A percentile compares a stretch with the other conserved stretches of the same genome.
Conservation (phyloP, 164 flowering plant species). For the Sextonia rubra region DNA sequence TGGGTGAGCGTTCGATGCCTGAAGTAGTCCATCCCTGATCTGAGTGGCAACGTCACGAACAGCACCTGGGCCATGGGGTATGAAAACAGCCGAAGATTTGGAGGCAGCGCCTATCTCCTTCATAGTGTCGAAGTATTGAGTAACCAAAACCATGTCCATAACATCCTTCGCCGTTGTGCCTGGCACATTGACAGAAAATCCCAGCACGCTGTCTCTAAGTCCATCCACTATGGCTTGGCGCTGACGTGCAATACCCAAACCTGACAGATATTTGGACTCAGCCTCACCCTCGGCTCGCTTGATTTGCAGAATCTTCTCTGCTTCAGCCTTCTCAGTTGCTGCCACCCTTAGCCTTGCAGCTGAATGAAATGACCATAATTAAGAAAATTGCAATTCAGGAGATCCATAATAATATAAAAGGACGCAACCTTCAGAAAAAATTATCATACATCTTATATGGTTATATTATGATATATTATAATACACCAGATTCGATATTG, state of each 20-base stretch:
- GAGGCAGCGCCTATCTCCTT: conserved; percentile 84
- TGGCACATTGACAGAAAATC: conserved; percentile 68
- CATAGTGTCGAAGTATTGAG: conserved; percentile 87
- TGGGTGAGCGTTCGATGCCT: conserved; percentile 25
- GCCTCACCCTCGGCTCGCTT: conserved; percentile 62
- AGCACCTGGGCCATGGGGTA: conserved; percentile 90
- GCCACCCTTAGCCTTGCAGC: conserved; percentile 67
- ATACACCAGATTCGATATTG: background rate
- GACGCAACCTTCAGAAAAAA: background rate
- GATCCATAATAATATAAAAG: background rate
- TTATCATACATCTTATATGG: too few relatives aligned
- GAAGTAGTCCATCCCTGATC: conserved; percentile 69
- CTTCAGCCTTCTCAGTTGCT: conserved; percentile 54
- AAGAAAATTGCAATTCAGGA: background rate
- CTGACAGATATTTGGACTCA: conserved; percentile 50
- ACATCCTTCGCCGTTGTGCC: conserved; percentile 81
- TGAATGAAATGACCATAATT: conserved; percentile 18
- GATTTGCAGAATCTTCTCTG: conserved; percentile 53
- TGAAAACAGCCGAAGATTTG: conserved; percentile 70
- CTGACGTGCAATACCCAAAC: conserved; percentile 55
- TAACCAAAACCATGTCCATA: conserved; percentile 81
- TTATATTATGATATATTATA: too few relatives aligned
- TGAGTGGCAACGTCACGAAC: conserved; percentile 67
- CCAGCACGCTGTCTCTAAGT: conserved; percentile 77
- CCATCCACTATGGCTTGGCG: conserved; percentile 90